Evolutionary conservation across 805 yeast species (phyloP).

Genomic region (Jamesozyma piceae): DNA sequence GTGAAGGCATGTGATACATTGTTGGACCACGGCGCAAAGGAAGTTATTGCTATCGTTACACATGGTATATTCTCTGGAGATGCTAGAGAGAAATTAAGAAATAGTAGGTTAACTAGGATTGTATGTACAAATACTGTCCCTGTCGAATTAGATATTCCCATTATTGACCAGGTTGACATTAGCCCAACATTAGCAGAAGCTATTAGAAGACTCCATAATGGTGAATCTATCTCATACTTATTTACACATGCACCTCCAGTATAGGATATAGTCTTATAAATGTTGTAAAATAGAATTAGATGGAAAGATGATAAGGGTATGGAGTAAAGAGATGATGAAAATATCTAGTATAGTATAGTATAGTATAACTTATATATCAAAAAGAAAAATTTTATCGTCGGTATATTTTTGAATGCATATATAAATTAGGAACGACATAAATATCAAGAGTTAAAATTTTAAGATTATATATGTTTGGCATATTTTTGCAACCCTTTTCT

Average conservation of each 20-base stretch:
- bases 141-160: slow-evolving; percentile 53
- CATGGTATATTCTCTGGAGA: slow-evolving; percentile 88
- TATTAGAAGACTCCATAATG: slow-evolving; percentile 87
- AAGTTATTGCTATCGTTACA: slow-evolving; percentile 87
- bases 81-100: slow-evolving; percentile 65
- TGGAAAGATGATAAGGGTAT: no score
- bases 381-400: no score
- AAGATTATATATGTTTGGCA: no score
- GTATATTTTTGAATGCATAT: no score
- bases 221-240: slow-evolving; percentile 79
- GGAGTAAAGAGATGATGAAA: no score
- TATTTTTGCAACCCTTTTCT: no score
- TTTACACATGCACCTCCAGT: slow-evolving; percentile 38
- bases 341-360: no score
- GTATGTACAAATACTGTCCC: slow-evolving; percentile 95
- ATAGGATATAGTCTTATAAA: slow-evolving; percentile 5
- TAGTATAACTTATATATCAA: no score
- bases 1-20: slow-evolving; percentile 90
- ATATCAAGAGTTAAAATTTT: no score
- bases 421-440: no score
- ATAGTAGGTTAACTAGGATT: slow-evolving; percentile 57
- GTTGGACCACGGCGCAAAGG: slow-evolving; percentile 68
- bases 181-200: slow-evolving; percentile 87
- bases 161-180: slow-evolving; percentile 74
- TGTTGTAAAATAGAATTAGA: no score